phyloP scores from a whole-genome alignment of 2,329 filamentous ascomycete genomes.

The Lasiodiplodia hormozganensis region DNA sequence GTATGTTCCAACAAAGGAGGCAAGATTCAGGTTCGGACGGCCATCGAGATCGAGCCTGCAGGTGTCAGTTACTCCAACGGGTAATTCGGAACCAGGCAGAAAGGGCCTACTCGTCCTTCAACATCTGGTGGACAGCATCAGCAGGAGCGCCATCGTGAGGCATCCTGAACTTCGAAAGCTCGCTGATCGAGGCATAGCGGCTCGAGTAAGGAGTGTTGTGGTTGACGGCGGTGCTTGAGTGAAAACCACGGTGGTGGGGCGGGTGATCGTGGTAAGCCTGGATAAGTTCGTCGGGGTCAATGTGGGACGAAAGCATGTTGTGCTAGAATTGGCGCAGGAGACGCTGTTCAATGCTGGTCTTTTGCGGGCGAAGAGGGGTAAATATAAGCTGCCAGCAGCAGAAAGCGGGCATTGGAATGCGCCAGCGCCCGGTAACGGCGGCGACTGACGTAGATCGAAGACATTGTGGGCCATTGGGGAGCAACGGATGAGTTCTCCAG shows the following conservation, averaged over 20 bases:
- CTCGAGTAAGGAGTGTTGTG: constrained; percentile 65
- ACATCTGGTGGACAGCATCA: constrained; percentile 70
- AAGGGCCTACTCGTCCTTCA: constrained; percentile 47
- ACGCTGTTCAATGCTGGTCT: not conserved
- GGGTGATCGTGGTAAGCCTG: constrained; percentile 57
- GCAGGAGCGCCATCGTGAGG: constrained; percentile 64
- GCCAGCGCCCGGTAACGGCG: not conserved
- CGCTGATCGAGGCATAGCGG: constrained; percentile 61
- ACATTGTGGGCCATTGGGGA: not conserved
- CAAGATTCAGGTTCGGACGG: constrained; percentile 71
- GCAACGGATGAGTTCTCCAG: not conserved
- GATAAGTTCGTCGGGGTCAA: too few species aligned
- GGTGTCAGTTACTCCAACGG: not conserved
- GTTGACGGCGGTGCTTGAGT: constrained; percentile 50
- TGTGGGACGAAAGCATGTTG: constrained; percentile 42
- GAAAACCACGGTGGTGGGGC: constrained; percentile 46
- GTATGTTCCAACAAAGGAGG: constrained; percentile 73
- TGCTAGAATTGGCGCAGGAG: not conserved
- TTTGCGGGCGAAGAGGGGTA: not conserved
- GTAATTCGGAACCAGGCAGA: not conserved
- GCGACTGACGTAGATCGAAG: constrained; percentile 18
- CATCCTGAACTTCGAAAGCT: constrained; percentile 67
- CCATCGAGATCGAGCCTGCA: constrained; percentile 65
- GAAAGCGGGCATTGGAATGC: not conserved
- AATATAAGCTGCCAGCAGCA: not conserved